Base-by-base conservation (phyloP, 176 grass and related monocot species). In the Luzula sylvatica region DNA sequence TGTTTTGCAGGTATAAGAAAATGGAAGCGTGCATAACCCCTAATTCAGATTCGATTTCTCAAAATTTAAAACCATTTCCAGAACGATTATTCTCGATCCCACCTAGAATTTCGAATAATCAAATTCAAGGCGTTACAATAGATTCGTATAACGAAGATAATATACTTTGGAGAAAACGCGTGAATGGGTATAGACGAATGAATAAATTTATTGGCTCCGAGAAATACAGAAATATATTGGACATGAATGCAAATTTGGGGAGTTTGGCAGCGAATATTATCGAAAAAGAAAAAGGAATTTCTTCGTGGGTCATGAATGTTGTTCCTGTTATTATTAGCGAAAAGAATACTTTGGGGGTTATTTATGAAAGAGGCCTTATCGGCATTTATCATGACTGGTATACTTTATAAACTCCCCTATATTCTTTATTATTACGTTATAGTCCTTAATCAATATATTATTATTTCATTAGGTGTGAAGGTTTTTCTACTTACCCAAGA, bases 331-430 rank as follows among this genome's bases (percentile, higher is more conserved):
- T 68, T 11, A 67, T 71, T 56, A 72, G 78, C 12, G 58, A 75
- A 50, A 83, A 25, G 23, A 67, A 73, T 59, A 80, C 71, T 61
- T 59, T 94, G 0, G 79, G 88, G 26, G 52, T 74, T 47, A 80
- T 94, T 28, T 94, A 94, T 39, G 88, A 94, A 62, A 75, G 83
- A 71, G 88, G 88, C 49, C 79, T 94, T 25, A 75, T 94, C 55
- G 88, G 82, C 59, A 83, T 78, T 63, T 87, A 94, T 77, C 88
- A 94, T 80, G 88, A 87, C 74, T 94, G 83, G 88, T 94, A 50
- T 66, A 74, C 63, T 52, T 49, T 61, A 9, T n/a, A n/a, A n/a
- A n/a, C n/a, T n/a, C n/a, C n/a, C 3, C 25, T 62, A 52, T 26
- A 20, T 53, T 63, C 13, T 40, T 53, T 53, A 32, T 27, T 38